Conservation (phyloP, 2,329 filamentous ascomycete species). For the Chaetomium globosum region DNA sequence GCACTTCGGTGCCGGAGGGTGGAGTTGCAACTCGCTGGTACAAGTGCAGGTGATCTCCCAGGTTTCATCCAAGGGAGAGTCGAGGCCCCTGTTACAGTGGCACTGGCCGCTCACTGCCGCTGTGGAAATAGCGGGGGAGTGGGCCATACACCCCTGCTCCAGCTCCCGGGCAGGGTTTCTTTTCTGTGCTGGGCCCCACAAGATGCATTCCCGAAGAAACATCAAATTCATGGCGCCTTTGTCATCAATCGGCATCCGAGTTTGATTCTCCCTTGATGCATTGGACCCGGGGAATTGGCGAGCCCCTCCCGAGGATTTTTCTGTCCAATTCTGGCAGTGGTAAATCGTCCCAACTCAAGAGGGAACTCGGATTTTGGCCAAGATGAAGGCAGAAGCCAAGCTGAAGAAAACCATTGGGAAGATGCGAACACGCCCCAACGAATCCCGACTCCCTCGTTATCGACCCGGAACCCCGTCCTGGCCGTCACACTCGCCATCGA, state of each 20-base stretch:
- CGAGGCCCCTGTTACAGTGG: background rate
- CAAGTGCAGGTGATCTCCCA: background rate
- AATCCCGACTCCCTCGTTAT: background rate
- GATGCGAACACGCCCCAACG: background rate
- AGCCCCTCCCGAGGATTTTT: background rate
- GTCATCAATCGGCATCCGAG: background rate
- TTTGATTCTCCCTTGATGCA: background rate
- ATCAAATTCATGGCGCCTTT: background rate
- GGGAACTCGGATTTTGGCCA: background rate
- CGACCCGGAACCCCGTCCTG: background rate
- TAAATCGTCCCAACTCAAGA: background rate
- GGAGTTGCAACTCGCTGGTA: no score
- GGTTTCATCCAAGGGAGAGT: background rate
- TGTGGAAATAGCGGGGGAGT: conserved; percentile 1
- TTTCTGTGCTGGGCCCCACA: background rate
- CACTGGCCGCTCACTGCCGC: background rate
- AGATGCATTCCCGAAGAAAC: background rate
- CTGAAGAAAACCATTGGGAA: background rate
- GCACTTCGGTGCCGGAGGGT: no score
- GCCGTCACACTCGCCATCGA: background rate
- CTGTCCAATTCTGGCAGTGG: background rate
- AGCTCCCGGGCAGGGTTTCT: background rate
- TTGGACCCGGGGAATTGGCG: background rate
- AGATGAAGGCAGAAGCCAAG: background rate
- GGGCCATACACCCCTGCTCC: background rate